Base-by-base conservation (phyloP, 768 basidiomycete species). In the Psilocybe subaeruginosa region DNA sequence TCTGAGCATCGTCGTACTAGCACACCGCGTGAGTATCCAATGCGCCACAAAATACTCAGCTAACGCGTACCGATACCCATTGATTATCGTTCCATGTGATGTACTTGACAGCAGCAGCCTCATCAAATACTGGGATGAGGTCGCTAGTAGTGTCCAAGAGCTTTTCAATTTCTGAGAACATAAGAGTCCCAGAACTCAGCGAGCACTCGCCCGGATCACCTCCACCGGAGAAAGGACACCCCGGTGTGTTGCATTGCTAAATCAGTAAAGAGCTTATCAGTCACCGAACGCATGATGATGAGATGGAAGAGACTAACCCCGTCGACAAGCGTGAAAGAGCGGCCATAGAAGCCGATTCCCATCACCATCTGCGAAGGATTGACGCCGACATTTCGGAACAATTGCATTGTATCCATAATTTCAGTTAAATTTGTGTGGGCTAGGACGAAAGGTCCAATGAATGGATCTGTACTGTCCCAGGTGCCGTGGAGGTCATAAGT, bases 391-490 rank as follows among this genome's bases (percentile, higher is more conserved):
- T 53, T 59, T 31, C 58, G 51, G 17, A 53, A 59, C 12, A 59
- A 37, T 53, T 59, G 50, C 50, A 59, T 53, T 30, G 58, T 53
- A 16, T 59, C 58, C 17, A 37, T 53, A 16, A 59, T 59, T 46
- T 59, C 58, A n/a, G 58, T 59, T 14, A 59, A 43, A 31, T 59
- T 59, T 19, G 58, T 59, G 23, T 59, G 58, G 41, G 58, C 58
- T 8, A 30, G 37, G n/a, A 59, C 49, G 17, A 52, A 43, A 12
- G 51, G 41, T 12, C 41, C 41, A 12, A 43, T 43, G 41, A 14
- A 43, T 14, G 41, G 41, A 45, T 59, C 58, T 6, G 41, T 52
- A 53, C 58, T 53, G 51, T 59, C 58, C 58, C 58, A 59, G 29
- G 51, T 59, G 19, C 58, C 58, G 45, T 59, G 58, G 9, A 59